Conservation (phyloP, 768 basidiomycete genomes). For the Artomyces pyxidatus region DNA sequence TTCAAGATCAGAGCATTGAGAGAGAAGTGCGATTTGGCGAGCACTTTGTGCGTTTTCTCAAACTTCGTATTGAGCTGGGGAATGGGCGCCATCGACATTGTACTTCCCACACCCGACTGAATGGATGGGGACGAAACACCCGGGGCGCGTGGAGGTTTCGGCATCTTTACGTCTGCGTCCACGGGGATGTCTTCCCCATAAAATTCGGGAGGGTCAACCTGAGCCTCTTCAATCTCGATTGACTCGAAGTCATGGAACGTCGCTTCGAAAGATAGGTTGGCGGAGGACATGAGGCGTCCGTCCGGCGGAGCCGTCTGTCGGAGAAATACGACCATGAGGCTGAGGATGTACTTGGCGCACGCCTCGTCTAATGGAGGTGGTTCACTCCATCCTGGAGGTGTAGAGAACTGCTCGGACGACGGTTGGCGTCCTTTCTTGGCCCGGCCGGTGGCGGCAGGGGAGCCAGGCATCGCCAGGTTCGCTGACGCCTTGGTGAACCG, state of each 20-base stretch:
- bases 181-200: conserved; percentile 9
- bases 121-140: conserved; percentile 12
- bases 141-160: background rate
- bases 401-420: conserved; percentile 35
- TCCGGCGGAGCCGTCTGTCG: conserved; percentile 60
- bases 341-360: conserved; percentile 73
- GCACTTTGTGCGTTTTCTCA: conserved; percentile 56
- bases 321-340: conserved; percentile 76
- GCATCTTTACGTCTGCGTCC: background rate
- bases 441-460: conserved; percentile 21
- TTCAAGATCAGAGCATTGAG: conserved; percentile 59
- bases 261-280: conserved; percentile 52
- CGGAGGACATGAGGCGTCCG: conserved; percentile 47
- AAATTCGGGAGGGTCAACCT: conserved; percentile 16
- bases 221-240: conserved; percentile 30
- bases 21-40: conserved; percentile 44
- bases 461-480: conserved; percentile 29
- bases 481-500: conserved; percentile 25
- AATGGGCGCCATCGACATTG: conserved; percentile 16
- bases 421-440: conserved; percentile 26
- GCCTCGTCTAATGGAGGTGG: conserved; percentile 71
- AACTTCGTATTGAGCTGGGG: conserved; percentile 30
- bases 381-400: conserved; percentile 46
- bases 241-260: conserved; percentile 68
- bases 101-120: conserved; percentile 15